Evolutionary conservation across 1,139 yeast species (phyloP).

Genomic region (Debaryomyces singareniensis): DNA sequence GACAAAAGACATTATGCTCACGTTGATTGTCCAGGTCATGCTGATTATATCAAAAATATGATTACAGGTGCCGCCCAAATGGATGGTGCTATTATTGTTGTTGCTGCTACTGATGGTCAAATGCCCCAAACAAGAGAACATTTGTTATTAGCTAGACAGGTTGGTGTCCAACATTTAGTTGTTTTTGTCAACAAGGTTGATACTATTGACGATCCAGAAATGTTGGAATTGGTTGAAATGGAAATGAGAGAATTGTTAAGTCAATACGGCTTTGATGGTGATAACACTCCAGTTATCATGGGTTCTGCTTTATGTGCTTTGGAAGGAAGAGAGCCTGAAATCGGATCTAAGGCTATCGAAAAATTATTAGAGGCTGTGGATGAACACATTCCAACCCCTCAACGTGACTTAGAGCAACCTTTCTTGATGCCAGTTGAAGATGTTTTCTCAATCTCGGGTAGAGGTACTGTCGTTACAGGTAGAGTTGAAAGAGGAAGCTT

Average conservation of each 20-base stretch:
- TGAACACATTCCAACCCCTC: conserved; percentile 92
- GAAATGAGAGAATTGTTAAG: conserved; percentile 96
- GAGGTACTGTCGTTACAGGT: conserved; percentile 99
- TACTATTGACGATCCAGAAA: conserved; percentile 96
- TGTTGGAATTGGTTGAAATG: conserved; percentile 99
- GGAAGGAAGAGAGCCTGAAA: conserved; percentile 83
- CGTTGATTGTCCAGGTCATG: conserved; percentile 98
- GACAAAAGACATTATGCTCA: conserved; percentile 92
- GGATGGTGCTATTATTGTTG: conserved; percentile 99
- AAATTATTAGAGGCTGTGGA: conserved; percentile 90
- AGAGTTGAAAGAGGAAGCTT: conserved; percentile 97
- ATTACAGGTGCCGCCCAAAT: conserved; percentile 99
- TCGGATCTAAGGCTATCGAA: conserved; percentile 79
- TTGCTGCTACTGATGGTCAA: conserved; percentile 98
- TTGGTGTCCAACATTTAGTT: conserved; percentile 96
- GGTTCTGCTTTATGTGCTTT: conserved; percentile 98
- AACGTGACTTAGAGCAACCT: conserved; percentile 92
- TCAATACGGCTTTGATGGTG: conserved; percentile 96
- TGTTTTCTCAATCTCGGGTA: conserved; percentile 96
- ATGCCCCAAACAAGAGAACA: conserved; percentile 99
- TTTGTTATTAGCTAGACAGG: conserved; percentile 96
- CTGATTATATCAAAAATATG: conserved; percentile 98
- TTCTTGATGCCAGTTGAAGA: conserved; percentile 97
- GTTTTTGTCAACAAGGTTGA: conserved; percentile 98
- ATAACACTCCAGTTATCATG: conserved; percentile 95